Base-by-base conservation (phyloP, 495 filamentous ascomycete species). In the Jackrogersella minutella region DNA sequence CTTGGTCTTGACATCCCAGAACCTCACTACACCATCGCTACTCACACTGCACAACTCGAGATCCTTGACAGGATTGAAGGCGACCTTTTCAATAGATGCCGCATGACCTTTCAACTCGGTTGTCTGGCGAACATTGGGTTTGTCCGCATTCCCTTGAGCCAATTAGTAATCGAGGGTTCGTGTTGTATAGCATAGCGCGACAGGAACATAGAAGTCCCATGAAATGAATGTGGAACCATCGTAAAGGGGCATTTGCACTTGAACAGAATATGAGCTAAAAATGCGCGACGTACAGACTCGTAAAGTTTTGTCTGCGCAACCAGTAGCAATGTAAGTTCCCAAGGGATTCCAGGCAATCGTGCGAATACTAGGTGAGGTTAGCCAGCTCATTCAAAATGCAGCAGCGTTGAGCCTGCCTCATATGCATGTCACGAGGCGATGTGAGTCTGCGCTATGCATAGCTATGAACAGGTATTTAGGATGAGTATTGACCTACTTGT, bases 1-100 rank as follows among this genome's bases (percentile, higher is more conserved):
- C 76, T 92, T 94, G 19, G 85, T 91, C 64, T 93, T 84, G 14
- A 96, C 92, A 61, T 99, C 96, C 95, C 95, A 99, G 66, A 99
- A 88, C 62, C 90, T 87, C 61, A 96, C 90, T 13, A 90, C 88
- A 0, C 93, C 93, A 75, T 98, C 95, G 9, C 81, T 84, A 19
- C 91, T 91, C 64, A 92, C 88, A 68, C 92, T 97, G 37, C 91
- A 93, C 3, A 99, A 79, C 75, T 96, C 93, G 5, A 91, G 90
- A 65, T 97, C 93, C 66, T 90, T 92, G 5, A 86, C 85, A 2
- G 95, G 95, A 69, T 97, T 93, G 80, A 96, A 99, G 3, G 90
- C 86, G 2, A 97, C 89, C 62, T 92, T 90, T 76, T 97, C 94
- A 14, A 97, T 89, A 6, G 81, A 82, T 8, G 86, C 88, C 2